phyloP scores from a whole-genome alignment of 495 filamentous ascomycete species.

The Talaromyces adpressus region DNA sequence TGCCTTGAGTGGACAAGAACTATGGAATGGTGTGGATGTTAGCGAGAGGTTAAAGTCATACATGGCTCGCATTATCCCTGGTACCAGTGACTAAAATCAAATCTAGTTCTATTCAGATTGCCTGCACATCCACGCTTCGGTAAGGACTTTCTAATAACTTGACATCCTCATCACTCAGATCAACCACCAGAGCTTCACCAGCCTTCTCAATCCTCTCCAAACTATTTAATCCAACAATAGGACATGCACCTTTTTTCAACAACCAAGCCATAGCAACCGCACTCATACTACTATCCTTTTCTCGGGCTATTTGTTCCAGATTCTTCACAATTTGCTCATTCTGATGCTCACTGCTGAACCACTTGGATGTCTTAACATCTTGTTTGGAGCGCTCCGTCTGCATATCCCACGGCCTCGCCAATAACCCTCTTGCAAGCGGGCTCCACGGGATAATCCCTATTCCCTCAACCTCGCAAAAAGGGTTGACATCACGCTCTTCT shows the following conservation, averaged over 20 bases:
- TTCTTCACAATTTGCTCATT: slow-evolving; percentile 43
- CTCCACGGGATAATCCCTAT: slow-evolving; percentile 65
- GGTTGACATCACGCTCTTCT: slow-evolving; percentile 67
- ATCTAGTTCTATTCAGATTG: too few species aligned
- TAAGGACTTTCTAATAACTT: too few species aligned
- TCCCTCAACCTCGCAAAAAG: slow-evolving; percentile 57
- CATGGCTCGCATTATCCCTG: too few species aligned
- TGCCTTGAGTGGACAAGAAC: too few species aligned
- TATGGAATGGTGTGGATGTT: too few species aligned
- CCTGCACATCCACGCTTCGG: too few species aligned
- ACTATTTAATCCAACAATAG: slow-evolving; percentile 57
- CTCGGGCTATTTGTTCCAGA: slow-evolving; percentile 51
- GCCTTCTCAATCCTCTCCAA: slow-evolving; percentile 49
- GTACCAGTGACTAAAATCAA: too few species aligned
- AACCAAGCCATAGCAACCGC: slow-evolving; percentile 60
- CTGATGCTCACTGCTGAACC: slow-evolving; percentile 22
- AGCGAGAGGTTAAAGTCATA: too few species aligned
- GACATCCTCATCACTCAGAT: slow-evolving; percentile 17
- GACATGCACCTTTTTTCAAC: slow-evolving; percentile 36
- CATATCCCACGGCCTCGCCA: slow-evolving; percentile 35
- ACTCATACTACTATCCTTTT: slow-evolving; percentile 48
- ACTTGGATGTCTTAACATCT: slow-evolving; percentile 29
- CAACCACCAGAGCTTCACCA: slow-evolving; percentile 34
- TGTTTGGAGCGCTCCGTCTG: slow-evolving; percentile 13
- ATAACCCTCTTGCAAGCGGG: slow-evolving; percentile 44